These are phyloP conservation scores for Gastrolobium villosum DNA, from an alignment of 306 rosid species.

Conservation along the genomic window DNA sequence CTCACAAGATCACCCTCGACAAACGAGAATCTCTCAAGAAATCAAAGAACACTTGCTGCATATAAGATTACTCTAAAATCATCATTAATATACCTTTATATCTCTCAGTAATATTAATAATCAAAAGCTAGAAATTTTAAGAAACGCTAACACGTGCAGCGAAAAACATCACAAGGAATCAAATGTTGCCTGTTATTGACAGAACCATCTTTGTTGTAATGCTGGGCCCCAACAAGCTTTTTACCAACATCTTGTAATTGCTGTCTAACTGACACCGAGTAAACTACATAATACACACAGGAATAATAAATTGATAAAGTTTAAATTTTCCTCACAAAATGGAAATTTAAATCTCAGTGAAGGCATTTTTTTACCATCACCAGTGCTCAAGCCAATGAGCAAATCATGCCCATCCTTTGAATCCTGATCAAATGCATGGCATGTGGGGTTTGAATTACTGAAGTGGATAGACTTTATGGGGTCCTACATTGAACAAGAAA, in stretches of 20 bases:
- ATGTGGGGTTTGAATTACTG: slow-evolving; percentile 86
- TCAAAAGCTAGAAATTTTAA: slow-evolving; percentile 10
- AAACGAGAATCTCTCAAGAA: slow-evolving; percentile 10
- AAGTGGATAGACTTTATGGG: slow-evolving; percentile 97
- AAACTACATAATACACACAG: slow-evolving; percentile 71
- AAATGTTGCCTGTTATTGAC: slow-evolving; percentile 84
- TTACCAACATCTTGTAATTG: slow-evolving; percentile 99
- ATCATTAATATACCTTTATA: not conserved
- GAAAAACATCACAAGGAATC: slow-evolving; percentile 1
- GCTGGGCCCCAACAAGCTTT: slow-evolving; percentile 95
- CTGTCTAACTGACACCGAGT: slow-evolving; percentile 96
- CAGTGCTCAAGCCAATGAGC: slow-evolving; percentile 86
- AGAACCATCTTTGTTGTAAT: slow-evolving; percentile 97
- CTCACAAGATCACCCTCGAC: slow-evolving; percentile 1
- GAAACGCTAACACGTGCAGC: not conserved
- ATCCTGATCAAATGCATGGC: slow-evolving; percentile 93
- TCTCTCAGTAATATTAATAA: not conserved
- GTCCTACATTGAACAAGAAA: slow-evolving; percentile 73
- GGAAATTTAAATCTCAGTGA: slow-evolving; percentile 21
- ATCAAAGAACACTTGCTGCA: slow-evolving; percentile 7
- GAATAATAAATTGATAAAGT: slow-evolving; percentile 52
- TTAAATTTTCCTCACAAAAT: slow-evolving; percentile 39
- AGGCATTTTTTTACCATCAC: slow-evolving; percentile 76
- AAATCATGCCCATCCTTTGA: slow-evolving; percentile 98
- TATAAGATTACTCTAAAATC: not conserved